Conservation (phyloP, 129 eudicot species). For the Flaveria trinervia region DNA sequence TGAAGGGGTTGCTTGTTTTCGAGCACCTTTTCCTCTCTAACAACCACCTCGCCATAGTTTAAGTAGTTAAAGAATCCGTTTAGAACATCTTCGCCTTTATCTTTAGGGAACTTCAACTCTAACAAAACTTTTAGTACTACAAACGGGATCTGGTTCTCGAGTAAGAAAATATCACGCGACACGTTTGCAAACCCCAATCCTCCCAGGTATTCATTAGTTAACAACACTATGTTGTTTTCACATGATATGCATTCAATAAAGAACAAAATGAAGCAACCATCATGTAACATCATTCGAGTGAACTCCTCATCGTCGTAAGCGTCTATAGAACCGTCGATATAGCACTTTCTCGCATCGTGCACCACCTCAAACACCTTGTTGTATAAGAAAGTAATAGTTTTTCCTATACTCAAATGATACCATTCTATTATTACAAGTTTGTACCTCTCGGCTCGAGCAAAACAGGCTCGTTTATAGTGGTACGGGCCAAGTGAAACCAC, state of each 20-base stretch:
- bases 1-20: slow-evolving; percentile 30
- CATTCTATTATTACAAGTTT: slow-evolving; percentile 20
- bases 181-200: slow-evolving; percentile 33
- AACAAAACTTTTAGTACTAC: slow-evolving; percentile 32
- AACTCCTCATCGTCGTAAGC: slow-evolving; percentile 29
- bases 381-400: slow-evolving; percentile 5
- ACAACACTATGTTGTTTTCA: slow-evolving; percentile 1
- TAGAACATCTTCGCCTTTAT: slow-evolving; percentile 28
- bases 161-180: slow-evolving; percentile 35
- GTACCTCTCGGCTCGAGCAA: slow-evolving; percentile 18
- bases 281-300: slow-evolving; percentile 32
- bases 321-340: slow-evolving; percentile 29
- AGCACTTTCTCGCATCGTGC: slow-evolving; percentile 15
- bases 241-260: slow-evolving; percentile 28
- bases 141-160: slow-evolving; percentile 45
- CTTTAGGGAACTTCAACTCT: slow-evolving; percentile 22
- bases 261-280: slow-evolving; percentile 43
- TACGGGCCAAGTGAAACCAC: slow-evolving; percentile 39
- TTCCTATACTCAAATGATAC: not conserved
- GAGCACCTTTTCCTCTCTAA: slow-evolving; percentile 20
- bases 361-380: slow-evolving; percentile 31
- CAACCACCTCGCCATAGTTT: slow-evolving; percentile 29
- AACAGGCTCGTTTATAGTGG: slow-evolving; percentile 11
- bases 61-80: slow-evolving; percentile 34
- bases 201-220: slow-evolving; percentile 30